phyloP scores from a whole-genome alignment of 83 land plant genomes.

The Picea abies region DNA sequence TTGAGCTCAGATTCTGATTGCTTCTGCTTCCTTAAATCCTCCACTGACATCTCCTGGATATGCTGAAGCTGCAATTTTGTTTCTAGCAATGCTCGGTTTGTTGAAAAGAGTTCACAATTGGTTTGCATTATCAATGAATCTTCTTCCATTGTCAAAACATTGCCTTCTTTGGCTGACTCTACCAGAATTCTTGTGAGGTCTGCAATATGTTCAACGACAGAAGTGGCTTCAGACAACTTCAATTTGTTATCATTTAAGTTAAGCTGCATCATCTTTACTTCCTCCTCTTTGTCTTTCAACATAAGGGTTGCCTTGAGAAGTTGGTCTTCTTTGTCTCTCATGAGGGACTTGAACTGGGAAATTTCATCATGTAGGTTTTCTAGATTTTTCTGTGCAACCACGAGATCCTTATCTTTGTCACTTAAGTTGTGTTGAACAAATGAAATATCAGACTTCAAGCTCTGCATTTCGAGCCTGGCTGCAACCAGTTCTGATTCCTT shows the following conservation, averaged over 20 bases:
- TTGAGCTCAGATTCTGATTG: slow-evolving; percentile 59
- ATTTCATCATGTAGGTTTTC: slow-evolving; percentile 55
- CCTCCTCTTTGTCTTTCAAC: slow-evolving; percentile 65
- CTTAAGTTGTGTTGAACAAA: slow-evolving; percentile 47
- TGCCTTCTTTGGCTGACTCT: slow-evolving; percentile 41
- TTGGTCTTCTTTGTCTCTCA: slow-evolving; percentile 64
- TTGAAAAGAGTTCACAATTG: slow-evolving; percentile 19
- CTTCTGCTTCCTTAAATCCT: slow-evolving; percentile 28
- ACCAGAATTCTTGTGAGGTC: slow-evolving; percentile 60
- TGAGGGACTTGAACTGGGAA: slow-evolving; percentile 34
- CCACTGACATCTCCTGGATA: slow-evolving; percentile 22
- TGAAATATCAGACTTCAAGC: slow-evolving; percentile 60
- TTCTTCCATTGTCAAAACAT: slow-evolving; percentile 9
- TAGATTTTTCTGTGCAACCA: slow-evolving; percentile 41
- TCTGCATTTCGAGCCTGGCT: slow-evolving; percentile 68
- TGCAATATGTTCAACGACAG: slow-evolving; percentile 59
- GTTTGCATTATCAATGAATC: slow-evolving; percentile 30
- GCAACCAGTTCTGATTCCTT: slow-evolving; percentile 78
- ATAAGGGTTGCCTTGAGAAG: slow-evolving; percentile 44
- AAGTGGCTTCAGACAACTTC: slow-evolving; percentile 58
- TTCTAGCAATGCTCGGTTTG: slow-evolving; percentile 29
- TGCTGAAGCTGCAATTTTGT: slow-evolving; percentile 24
- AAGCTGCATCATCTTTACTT: slow-evolving; percentile 31
- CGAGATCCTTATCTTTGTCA: slow-evolving; percentile 58
- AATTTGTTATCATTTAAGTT: slow-evolving; percentile 47